Evolutionary conservation across 2,329 filamentous ascomycete species (phyloP), one percentile per base, ranked within the genome.

Genomic region (Bipolaris cookei): DNA sequence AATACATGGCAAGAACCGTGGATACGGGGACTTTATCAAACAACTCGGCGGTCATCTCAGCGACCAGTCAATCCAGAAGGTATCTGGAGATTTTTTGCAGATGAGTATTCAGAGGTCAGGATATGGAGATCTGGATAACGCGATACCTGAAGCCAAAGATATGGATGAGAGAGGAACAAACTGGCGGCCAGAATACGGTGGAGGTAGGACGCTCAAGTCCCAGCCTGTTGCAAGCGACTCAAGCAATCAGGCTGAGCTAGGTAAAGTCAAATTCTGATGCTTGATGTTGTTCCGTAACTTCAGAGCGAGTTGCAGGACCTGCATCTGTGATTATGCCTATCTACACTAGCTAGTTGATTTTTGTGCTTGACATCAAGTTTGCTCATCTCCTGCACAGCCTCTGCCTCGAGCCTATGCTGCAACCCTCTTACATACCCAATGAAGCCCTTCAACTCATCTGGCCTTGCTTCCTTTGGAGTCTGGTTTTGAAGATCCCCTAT

Each of bases 1-100:
- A 43, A 43, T 43, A n/a, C 14, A 43, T 43, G 39, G 39, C 2
- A 43, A 43, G 39, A 43, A 43, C 39, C 39, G 39, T 43, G 39
- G 39, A 43, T 28, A 43, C 14, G 39, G 39, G 13, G 39, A 43
- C 10, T 8, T 16, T 1, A 43, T 43, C 14, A 43, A 43, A 43
- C 21, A 43, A 43, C 39, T 43, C 3, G 39, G 39, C 28, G 39
- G 39, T 25, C 39, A 43, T 16, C 39, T 43, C 21, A 43, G 21
- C 39, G 39, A 43, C 39, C 21, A 28, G 39, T 28, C 21, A 16
- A 43, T 43, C 14, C 39, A 43, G 14, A 43, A 43, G 21, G 39
- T 43, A 43, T 43, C 39, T 3, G 39, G 39, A 6, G 39, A 43
- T 43, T 43, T 43, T 43, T 43, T 43, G 21, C 39, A 43, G 39